These are phyloP conservation scores for Acorus gramineus DNA, from an alignment of 106 monocot species.

Conservation along the genomic window DNA sequence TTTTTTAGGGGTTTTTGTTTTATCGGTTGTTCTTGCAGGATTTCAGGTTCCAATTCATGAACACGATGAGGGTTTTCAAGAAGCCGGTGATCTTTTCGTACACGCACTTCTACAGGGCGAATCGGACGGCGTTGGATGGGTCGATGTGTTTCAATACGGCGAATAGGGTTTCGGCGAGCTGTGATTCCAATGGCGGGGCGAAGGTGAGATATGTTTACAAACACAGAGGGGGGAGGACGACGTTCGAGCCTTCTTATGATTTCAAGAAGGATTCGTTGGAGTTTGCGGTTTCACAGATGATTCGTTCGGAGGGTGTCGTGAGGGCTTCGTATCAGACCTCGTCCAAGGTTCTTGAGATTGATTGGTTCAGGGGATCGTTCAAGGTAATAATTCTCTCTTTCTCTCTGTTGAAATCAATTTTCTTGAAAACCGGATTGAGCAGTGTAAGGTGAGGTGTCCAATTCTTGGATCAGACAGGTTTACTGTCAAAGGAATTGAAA, in stretches of 20 bases:
- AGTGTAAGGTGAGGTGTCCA: too few relatives aligned
- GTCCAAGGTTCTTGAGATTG: slow-evolving; percentile 52
- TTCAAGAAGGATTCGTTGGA: slow-evolving; percentile 65
- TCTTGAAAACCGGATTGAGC: too few relatives aligned
- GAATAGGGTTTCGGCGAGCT: slow-evolving; percentile 63
- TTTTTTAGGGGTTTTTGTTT: background rate
- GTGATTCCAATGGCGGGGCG: slow-evolving; percentile 37
- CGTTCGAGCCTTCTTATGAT: slow-evolving; percentile 76
- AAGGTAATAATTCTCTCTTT: slow-evolving; percentile 37
- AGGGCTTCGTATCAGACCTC: slow-evolving; percentile 63
- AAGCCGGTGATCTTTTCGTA: slow-evolving; percentile 70
- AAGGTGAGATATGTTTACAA: slow-evolving; percentile 70
- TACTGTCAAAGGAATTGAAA: too few relatives aligned
- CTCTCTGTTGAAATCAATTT: too few relatives aligned
- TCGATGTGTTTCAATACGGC: slow-evolving; percentile 51
- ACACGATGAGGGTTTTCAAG: slow-evolving; percentile 42
- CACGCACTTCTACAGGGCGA: slow-evolving; percentile 38
- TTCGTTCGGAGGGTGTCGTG: slow-evolving; percentile 44
- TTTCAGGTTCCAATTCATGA: slow-evolving; percentile 85
- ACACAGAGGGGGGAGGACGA: slow-evolving; percentile 52
- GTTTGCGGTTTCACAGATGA: slow-evolving; percentile 54
- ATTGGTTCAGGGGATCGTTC: slow-evolving; percentile 74
- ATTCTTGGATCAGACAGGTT: too few relatives aligned
- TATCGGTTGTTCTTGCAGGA: slow-evolving; percentile 33
- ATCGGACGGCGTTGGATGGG: slow-evolving; percentile 53